These are phyloP conservation scores for Myxozyma mucilagina DNA, from an alignment of 805 yeast species.

Conservation along the genomic window DNA sequence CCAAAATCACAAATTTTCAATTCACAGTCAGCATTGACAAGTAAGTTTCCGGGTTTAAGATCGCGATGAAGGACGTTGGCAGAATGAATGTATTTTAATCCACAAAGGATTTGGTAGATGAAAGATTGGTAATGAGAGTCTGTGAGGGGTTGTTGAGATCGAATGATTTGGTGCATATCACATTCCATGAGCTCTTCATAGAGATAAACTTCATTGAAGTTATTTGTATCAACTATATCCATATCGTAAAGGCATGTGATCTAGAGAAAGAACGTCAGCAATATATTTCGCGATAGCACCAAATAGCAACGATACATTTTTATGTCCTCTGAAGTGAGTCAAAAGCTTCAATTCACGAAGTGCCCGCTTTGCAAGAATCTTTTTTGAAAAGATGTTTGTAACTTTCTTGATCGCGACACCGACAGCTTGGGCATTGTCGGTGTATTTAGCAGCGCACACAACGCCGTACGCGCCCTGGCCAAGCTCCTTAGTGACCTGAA, in stretches of 20 bases:
- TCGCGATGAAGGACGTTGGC: constrained; percentile 94
- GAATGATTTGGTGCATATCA: constrained; percentile 95
- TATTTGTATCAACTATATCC: constrained; percentile 78
- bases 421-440: constrained; percentile 32
- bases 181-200: constrained; percentile 98
- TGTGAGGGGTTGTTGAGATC: constrained; percentile 89
- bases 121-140: constrained; percentile 93
- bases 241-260: constrained; percentile 93
- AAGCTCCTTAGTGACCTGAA: constrained; percentile 84
- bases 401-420: constrained; percentile 94
- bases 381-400: constrained; percentile 88
- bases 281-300: not conserved
- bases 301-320: constrained; percentile 49
- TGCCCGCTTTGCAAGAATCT: constrained; percentile 88
- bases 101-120: constrained; percentile 87
- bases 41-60: constrained; percentile 87
- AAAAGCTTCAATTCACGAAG: constrained; percentile 84
- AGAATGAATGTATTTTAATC: constrained; percentile 82
- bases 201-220: constrained; percentile 86
- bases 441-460: constrained; percentile 88
- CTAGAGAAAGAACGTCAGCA: constrained; percentile 7
- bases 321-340: constrained; percentile 89
- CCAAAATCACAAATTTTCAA: constrained; percentile 96
- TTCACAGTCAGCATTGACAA: constrained; percentile 96
- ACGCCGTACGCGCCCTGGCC: constrained; percentile 99